Percentiles rank a stretch among this genome's conserved stretches.
phyloP scores from a whole-genome alignment of 148 eudicot genomes.

The Rheum nobile region DNA sequence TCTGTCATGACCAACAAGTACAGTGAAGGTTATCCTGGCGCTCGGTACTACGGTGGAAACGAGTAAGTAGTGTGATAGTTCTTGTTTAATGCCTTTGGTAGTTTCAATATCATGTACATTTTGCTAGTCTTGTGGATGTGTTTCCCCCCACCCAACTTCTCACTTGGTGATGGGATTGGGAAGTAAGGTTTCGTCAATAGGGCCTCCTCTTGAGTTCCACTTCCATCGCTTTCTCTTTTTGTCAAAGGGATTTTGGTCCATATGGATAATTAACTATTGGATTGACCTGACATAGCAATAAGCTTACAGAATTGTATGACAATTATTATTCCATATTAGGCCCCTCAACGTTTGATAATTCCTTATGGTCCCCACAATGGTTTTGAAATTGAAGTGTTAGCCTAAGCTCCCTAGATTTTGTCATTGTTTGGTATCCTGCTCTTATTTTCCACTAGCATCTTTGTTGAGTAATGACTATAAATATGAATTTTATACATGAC shows the following conservation, averaged over 20 bases:
- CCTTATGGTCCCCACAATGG: neutral
- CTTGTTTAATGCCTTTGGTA: neutral
- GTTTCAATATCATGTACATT: neutral
- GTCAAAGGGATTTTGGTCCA: neutral
- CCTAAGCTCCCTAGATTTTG: neutral
- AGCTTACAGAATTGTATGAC: neutral
- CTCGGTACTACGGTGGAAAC: conserved; percentile 98
- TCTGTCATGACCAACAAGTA: conserved; percentile 98
- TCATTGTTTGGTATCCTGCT: neutral
- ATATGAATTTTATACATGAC: neutral
- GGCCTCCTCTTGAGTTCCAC: neutral
- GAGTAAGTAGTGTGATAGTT: conserved; percentile 46
- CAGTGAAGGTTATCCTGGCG: conserved; percentile 99
- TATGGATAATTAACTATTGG: neutral
- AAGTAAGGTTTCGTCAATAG: neutral
- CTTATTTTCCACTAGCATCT: neutral
- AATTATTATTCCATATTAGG: neutral
- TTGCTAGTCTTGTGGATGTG: neutral
- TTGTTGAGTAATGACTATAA: neutral
- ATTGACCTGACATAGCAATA: neutral
- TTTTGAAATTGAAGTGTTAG: neutral
- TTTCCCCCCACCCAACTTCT: neutral
- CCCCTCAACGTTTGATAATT: neutral
- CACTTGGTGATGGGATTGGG: neutral
- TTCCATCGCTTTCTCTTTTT: neutral